Conservation (phyloP, 73 alveolate species). For the Symbiodinium natans region DNA sequence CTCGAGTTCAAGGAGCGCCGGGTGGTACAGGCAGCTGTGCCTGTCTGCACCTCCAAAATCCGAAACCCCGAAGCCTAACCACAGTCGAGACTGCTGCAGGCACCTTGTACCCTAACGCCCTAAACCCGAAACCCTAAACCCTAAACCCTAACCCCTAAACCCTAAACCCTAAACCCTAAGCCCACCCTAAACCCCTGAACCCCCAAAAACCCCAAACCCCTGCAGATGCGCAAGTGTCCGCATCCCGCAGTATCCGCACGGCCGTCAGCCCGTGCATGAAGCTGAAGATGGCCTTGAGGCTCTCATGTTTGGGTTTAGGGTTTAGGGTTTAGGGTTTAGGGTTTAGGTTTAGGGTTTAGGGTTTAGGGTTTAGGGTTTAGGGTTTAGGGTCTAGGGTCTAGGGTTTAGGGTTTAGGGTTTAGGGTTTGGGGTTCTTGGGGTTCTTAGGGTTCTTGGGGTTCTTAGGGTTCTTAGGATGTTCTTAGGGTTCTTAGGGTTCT, state of each 20-base stretch:
- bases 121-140: background rate
- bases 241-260: background rate
- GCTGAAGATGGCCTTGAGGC: background rate
- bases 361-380: background rate
- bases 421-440: too few species aligned
- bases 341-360: background rate
- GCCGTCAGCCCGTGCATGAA: constrained; percentile 5
- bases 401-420: too few species aligned
- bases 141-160: background rate
- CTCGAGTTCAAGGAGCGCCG: too few species aligned
- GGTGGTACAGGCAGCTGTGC: too few species aligned
- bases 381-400: too few species aligned
- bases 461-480: too few species aligned
- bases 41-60: too few species aligned
- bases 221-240: background rate
- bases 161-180: background rate
- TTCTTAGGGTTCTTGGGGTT: too few species aligned
- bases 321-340: background rate
- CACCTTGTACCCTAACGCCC: background rate
- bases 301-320: background rate
- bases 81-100: too few species aligned
- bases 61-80: too few species aligned
- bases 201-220: background rate
- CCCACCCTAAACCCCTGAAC: background rate
- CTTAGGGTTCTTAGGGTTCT: too few species aligned